Evolutionary conservation across 2,329 filamentous ascomycete genomes (phyloP).

Genomic region (Diaporthe longicolla): DNA sequence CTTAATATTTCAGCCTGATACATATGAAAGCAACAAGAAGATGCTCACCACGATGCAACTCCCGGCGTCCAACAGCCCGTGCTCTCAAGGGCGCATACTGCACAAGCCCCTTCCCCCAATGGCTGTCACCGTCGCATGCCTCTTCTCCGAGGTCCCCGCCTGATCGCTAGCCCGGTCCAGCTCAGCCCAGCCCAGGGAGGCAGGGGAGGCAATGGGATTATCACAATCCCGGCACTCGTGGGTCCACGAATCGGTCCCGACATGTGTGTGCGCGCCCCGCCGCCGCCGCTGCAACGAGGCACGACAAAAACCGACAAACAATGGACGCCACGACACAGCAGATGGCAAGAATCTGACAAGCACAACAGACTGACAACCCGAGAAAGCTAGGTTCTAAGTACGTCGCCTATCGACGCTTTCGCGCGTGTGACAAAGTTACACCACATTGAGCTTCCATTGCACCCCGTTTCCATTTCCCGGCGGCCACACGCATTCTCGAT

Average conservation of each 20-base stretch:
- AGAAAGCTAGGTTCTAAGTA: neutral
- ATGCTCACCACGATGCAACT: slow-evolving; percentile 20
- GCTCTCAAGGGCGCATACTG: slow-evolving; percentile 10
- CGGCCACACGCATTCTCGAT: slow-evolving; percentile 36
- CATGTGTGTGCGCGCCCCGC: slow-evolving; percentile 2
- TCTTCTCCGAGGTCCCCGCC: slow-evolving; percentile 9
- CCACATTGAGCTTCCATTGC: neutral
- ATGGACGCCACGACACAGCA: slow-evolving; percentile 22
- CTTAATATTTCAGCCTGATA: slow-evolving; percentile 1
- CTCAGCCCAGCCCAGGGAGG: neutral
- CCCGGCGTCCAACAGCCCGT: slow-evolving; percentile 11
- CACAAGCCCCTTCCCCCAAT: neutral
- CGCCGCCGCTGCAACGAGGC: slow-evolving; percentile 22
- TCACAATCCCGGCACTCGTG: slow-evolving; percentile 2
- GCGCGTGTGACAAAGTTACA: slow-evolving; percentile 14
- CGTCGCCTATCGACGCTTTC: slow-evolving; percentile 9
- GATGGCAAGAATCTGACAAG: slow-evolving; percentile 19
- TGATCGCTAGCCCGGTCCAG: slow-evolving; percentile 16
- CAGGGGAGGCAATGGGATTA: neutral
- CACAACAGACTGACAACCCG: slow-evolving; percentile 16
- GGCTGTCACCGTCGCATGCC: slow-evolving; percentile 35
- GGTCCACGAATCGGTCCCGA: slow-evolving; percentile 13
- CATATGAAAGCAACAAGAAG: slow-evolving; percentile 5
- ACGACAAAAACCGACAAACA: slow-evolving; percentile 22
- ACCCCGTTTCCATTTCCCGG: slow-evolving; percentile 3